Percentiles rank a stretch among this genome's conserved stretches.
phyloP scores from a whole-genome alignment of 163 green algal species.

The Volvox carteri region DNA sequence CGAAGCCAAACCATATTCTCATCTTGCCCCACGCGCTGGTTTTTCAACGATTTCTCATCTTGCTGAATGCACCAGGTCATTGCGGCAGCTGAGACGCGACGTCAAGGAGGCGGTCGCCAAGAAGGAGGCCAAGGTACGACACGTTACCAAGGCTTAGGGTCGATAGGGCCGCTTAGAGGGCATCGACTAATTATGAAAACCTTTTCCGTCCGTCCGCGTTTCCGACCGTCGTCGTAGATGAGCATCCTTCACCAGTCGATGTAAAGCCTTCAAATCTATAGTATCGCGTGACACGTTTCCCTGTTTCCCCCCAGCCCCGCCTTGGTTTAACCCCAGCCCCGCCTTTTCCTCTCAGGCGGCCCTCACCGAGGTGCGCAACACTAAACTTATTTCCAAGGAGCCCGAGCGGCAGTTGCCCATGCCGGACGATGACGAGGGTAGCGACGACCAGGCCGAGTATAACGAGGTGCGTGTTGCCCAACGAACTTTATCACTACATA shows the following conservation, averaged over 20 bases:
- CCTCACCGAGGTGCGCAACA: not conserved
- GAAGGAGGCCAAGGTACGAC: constrained; percentile 36
- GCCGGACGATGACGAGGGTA: constrained; percentile 18
- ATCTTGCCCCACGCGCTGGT: not conserved
- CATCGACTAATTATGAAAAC: no score
- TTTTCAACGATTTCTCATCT: not conserved
- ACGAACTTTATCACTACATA: no score
- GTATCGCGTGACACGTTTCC: no score
- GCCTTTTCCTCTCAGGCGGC: not conserved
- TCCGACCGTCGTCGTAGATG: no score
- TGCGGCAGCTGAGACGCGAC: constrained; percentile 41
- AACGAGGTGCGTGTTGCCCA: constrained; percentile 25
- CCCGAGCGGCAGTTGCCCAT: constrained; percentile 33
- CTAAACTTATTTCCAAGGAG: constrained; percentile 52
- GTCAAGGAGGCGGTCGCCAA: constrained; percentile 15
- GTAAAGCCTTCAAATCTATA: no score
- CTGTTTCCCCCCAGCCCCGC: no score
- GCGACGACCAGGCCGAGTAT: constrained; percentile 51
- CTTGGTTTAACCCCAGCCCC: no score
- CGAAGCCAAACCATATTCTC: not conserved
- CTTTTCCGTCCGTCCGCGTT: no score
- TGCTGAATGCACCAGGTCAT: not conserved
- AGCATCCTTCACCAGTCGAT: no score
- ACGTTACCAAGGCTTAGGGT: no score
- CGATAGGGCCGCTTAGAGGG: no score